Evolutionary conservation across 768 basidiomycete species (phyloP).

Genomic region (Lentinula aciculospora): DNA sequence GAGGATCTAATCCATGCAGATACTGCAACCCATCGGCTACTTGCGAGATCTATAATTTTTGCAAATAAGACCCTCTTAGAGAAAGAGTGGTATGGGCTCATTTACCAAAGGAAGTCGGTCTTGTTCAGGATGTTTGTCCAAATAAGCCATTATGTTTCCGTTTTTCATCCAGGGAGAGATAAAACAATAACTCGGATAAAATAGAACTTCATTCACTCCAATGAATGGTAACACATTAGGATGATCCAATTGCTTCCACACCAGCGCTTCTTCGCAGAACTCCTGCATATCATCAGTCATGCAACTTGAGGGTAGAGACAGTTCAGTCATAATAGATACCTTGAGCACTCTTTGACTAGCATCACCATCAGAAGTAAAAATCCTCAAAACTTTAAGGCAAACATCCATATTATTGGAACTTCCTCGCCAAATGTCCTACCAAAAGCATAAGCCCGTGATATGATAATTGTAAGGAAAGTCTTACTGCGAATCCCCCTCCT

Average conservation of each 20-base stretch:
- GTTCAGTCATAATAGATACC: background rate
- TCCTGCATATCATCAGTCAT: slow-evolving; percentile 5
- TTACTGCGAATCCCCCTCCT: slow-evolving; percentile 7
- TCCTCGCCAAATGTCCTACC: slow-evolving; percentile 11
- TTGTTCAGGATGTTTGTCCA: slow-evolving; percentile 10
- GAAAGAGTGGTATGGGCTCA: background rate
- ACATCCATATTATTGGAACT: background rate
- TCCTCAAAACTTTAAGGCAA: slow-evolving; percentile 9
- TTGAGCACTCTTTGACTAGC: background rate
- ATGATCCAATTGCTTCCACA: slow-evolving; percentile 16
- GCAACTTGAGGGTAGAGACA: background rate
- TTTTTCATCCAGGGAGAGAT: slow-evolving; percentile 24
- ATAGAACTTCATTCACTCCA: slow-evolving; percentile 15
- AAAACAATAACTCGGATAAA: slow-evolving; percentile 14
- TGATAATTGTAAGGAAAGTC: background rate
- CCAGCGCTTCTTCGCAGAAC: slow-evolving; percentile 18
- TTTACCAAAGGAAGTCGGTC: background rate
- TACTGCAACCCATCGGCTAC: slow-evolving; percentile 4
- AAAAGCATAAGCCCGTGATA: background rate
- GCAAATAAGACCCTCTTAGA: background rate
- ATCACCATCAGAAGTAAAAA: slow-evolving; percentile 1
- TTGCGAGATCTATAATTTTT: background rate
- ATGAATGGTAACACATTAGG: slow-evolving; percentile 15
- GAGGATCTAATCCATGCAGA: slow-evolving; percentile 4
- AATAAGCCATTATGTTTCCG: slow-evolving; percentile 16